phyloP scores from a whole-genome alignment of 345 rosid genomes.

The Clarkia xantiana region DNA sequence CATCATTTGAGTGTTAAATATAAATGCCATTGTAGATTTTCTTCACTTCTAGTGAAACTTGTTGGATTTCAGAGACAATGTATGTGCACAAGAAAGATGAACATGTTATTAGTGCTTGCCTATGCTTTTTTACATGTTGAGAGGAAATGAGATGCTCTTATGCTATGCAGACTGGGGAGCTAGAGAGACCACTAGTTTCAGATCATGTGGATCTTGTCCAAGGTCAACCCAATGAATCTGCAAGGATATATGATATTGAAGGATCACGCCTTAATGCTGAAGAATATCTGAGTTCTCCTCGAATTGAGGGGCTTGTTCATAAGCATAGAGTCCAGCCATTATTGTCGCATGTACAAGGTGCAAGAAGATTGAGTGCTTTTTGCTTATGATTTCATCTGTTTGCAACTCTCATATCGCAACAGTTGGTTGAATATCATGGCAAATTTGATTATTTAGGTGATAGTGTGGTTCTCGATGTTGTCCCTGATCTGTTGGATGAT shows the following conservation, averaged over 20 bases:
- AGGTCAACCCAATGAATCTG: conserved; percentile 37
- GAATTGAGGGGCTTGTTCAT: conserved; percentile 36
- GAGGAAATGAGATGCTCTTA: conserved; percentile 2
- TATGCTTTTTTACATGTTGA: neutral
- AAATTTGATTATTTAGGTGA: conserved; percentile 25
- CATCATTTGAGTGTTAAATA: no score
- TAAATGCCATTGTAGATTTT: no score
- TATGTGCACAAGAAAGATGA: neutral
- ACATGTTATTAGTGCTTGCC: neutral
- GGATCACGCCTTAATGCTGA: conserved; percentile 55
- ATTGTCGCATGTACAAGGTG: conserved; percentile 39
- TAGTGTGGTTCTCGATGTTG: conserved; percentile 46
- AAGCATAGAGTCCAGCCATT: conserved; percentile 53
- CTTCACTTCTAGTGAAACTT: no score
- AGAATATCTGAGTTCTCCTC: conserved; percentile 37
- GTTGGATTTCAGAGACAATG: no score
- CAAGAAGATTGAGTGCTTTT: conserved; percentile 2
- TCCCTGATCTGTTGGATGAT: conserved; percentile 42
- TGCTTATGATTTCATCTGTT: neutral
- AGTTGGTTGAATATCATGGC: neutral
- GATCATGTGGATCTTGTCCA: conserved; percentile 26
- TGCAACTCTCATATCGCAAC: conserved; percentile 1
- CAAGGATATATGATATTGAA: conserved; percentile 52
- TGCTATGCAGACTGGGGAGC: conserved; percentile 35
- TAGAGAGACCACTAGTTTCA: conserved; percentile 64